Conservation (phyloP, 768 basidiomycete genomes). For the Suillus sp. region DNA sequence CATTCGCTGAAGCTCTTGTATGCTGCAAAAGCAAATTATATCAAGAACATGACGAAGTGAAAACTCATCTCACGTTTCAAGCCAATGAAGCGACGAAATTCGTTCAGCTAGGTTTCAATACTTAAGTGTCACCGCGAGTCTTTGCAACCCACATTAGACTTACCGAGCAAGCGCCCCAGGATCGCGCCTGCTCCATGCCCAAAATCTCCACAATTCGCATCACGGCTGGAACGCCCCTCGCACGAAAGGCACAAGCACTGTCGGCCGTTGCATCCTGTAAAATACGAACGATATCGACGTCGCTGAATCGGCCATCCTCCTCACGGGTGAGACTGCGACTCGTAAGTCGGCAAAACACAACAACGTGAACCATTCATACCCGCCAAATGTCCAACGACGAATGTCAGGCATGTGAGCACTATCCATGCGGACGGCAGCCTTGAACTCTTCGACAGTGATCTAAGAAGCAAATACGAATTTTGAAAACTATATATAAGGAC, state of each 20-base stretch:
- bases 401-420: constrained; percentile 23
- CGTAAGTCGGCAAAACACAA: neutral
- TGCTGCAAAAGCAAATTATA: constrained; percentile 40
- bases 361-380: constrained; percentile 32
- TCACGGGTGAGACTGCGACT: constrained; percentile 49
- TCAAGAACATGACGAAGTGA: neutral
- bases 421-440: constrained; percentile 17
- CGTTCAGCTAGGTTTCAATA: constrained; percentile 51
- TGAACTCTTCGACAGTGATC: constrained; percentile 27
- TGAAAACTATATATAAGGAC: neutral
- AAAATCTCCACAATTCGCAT: constrained; percentile 70
- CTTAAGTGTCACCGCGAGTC: neutral
- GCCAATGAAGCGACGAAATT: constrained; percentile 72
- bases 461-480: constrained; percentile 7
- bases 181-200: constrained; percentile 64
- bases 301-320: constrained; percentile 56
- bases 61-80: constrained; percentile 53
- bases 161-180: constrained; percentile 75
- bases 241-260: constrained; percentile 64
- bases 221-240: constrained; percentile 67
- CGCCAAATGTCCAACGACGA: constrained; percentile 56
- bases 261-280: constrained; percentile 62
- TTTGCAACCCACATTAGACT: constrained; percentile 23
- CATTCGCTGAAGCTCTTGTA: constrained; percentile 69
- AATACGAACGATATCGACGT: constrained; percentile 62